Evolutionary conservation across 768 basidiomycete genomes (phyloP).

Genomic region (Pleurotus cornucopiae): DNA sequence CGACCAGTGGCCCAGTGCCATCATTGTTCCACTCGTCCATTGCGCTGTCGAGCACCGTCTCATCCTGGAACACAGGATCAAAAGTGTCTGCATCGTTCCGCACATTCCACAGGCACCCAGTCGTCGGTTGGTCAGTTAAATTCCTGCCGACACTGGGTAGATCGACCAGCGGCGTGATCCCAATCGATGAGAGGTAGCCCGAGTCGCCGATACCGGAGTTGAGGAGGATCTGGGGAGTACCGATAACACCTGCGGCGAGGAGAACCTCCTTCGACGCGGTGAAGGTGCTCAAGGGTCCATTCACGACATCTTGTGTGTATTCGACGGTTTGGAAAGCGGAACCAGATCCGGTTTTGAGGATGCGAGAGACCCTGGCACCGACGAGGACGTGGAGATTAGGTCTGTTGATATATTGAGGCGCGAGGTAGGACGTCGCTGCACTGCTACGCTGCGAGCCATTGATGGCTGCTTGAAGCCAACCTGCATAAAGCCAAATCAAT

Average conservation of each 20-base stretch:
- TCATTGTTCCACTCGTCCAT: slow-evolving; percentile 15
- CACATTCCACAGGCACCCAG: slow-evolving; percentile 1
- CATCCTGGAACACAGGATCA: slow-evolving; percentile 11
- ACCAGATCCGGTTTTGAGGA: slow-evolving; percentile 34
- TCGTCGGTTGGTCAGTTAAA: neutral
- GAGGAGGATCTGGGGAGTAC: slow-evolving; percentile 48
- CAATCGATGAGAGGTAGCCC: slow-evolving; percentile 38
- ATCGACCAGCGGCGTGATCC: slow-evolving; percentile 32
- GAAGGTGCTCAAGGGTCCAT: slow-evolving; percentile 30
- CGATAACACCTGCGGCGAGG: slow-evolving; percentile 44
- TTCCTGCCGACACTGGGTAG: slow-evolving; percentile 32
- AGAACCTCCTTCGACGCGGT: slow-evolving; percentile 61
- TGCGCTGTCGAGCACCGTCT: slow-evolving; percentile 4
- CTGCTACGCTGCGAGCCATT: slow-evolving; percentile 15
- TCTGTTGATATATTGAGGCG: slow-evolving; percentile 20
- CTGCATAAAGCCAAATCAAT: slow-evolving; percentile 5
- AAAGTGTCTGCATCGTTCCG: slow-evolving; percentile 11
- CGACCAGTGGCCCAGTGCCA: slow-evolving; percentile 16
- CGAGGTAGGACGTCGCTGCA: slow-evolving; percentile 21
- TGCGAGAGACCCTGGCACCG: slow-evolving; percentile 47
- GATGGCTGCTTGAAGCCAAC: slow-evolving; percentile 17
- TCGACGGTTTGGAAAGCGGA: slow-evolving; percentile 41
- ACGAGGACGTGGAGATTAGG: slow-evolving; percentile 56
- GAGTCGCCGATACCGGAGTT: slow-evolving; percentile 48
- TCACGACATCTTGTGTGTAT: slow-evolving; percentile 34